These are phyloP conservation scores for Psidium friedrichsthalianum DNA, from an alignment of 345 rosid species.

Conservation along the genomic window DNA sequence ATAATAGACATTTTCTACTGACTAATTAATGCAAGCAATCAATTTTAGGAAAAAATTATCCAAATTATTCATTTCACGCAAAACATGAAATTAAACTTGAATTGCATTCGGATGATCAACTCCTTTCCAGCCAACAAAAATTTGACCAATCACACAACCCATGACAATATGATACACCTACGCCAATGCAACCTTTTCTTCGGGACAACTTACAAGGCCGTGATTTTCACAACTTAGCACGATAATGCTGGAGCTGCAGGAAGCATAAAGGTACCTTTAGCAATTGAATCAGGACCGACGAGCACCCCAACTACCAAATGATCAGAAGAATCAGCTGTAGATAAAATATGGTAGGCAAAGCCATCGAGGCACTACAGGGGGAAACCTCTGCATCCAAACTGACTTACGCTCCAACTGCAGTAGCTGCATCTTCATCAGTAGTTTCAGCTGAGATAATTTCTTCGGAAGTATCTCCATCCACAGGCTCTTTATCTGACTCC, in stretches of 20 bases:
- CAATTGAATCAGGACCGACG: not conserved
- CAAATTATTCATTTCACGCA: not conserved
- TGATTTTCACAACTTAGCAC: not conserved
- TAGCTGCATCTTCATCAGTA: slow-evolving; percentile 63
- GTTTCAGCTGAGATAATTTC: slow-evolving; percentile 4
- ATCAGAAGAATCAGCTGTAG: not conserved
- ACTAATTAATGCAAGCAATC: not conserved
- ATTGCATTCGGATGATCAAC: not conserved
- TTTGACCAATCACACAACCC: not conserved
- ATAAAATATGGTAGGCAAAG: not conserved
- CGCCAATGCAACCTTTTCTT: not conserved
- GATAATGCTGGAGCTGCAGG: not conserved
- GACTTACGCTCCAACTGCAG: slow-evolving; percentile 47
- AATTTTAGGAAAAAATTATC: not conserved
- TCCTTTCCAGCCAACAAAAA: not conserved
- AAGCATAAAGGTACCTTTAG: not conserved
- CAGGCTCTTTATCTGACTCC: slow-evolving; percentile 11
- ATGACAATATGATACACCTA: not conserved
- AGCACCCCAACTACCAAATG: not conserved
- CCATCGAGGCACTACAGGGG: not conserved
- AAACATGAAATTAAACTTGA: not conserved
- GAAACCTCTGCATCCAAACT: not conserved
- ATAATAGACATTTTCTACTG: not conserved
- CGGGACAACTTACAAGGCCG: not conserved
- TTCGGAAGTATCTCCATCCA: slow-evolving; percentile 24